These are phyloP conservation scores for Achaetomium macrosporum DNA, from an alignment of 2,329 filamentous ascomycete species.

Conservation along the genomic window DNA sequence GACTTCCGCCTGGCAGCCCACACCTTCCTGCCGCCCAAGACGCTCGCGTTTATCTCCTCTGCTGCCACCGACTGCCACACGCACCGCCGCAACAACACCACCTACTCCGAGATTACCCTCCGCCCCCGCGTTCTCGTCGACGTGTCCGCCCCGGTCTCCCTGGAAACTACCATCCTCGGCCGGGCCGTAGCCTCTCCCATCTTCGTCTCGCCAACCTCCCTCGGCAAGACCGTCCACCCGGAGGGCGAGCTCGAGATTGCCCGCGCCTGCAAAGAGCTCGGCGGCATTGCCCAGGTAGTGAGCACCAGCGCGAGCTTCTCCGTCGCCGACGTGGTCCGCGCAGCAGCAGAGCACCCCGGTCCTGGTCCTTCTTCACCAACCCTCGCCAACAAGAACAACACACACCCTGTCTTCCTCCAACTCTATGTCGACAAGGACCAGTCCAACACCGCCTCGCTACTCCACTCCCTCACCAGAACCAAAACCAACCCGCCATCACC, in stretches of 20 bases:
- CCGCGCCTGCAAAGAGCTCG: constrained; percentile 41
- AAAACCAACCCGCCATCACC: background rate
- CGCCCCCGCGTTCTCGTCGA: constrained; percentile 53
- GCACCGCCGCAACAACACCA: constrained; percentile 48
- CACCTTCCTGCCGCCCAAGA: constrained; percentile 51
- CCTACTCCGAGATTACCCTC: constrained; percentile 52
- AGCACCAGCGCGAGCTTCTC: constrained; percentile 58
- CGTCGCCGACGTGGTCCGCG: constrained; percentile 45
- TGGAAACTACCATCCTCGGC: constrained; percentile 50
- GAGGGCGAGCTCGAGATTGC: constrained; percentile 58
- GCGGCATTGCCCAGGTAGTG: constrained; percentile 52
- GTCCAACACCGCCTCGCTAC: constrained; percentile 42
- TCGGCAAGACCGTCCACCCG: constrained; percentile 57
- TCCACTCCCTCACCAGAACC: constrained; percentile 40
- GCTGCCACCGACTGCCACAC: constrained; percentile 58
- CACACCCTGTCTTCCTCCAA: constrained; percentile 47
- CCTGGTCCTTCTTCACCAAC: background rate
- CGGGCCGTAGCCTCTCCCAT: constrained; percentile 48
- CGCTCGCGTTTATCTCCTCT: constrained; percentile 65
- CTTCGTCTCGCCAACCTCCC: constrained; percentile 59
- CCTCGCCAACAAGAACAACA: background rate
- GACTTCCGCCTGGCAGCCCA: constrained; percentile 60
- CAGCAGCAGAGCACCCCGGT: constrained; percentile 23
- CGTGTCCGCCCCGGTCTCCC: constrained; percentile 44
- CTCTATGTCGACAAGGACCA: constrained; percentile 56